Evolutionary conservation across 805 yeast species (phyloP), one percentile per base, ranked within the genome.

Genomic region (Candida maltosa): DNA sequence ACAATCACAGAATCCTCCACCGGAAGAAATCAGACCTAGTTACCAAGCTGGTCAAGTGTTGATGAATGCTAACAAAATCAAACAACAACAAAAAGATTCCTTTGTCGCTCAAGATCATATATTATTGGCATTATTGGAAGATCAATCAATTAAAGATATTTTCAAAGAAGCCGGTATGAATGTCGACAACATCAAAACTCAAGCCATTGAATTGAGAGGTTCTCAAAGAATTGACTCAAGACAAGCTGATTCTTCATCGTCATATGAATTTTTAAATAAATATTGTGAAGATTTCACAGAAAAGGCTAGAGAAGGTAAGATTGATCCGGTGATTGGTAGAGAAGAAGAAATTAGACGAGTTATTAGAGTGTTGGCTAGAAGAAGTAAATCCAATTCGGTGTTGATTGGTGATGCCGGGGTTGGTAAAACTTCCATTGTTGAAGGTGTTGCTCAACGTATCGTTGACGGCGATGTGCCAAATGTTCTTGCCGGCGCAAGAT

Each of bases 341-440:
- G 98, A 93, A 60, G 98, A 93, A 62, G 98, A 93, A 66, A 93
- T 93, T 47, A 78, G 97, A 65, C 76, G 97, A 47, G 87, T 96
- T 21, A 91, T 93, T 40, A 77, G 97, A 42, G 96, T 93, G 3
- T 72, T 93, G 41, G 89, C 98, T n/a, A 83, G 98, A 68, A 80
- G 98, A 66, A 86, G 95, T 27, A 93, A 93, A 65, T 89, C 97
- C 5, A 93, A 93, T 57, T 96, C 97, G 11, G 93, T 95, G 51
- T 67, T 93, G 41, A 88, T 93, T 52, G 98, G 98, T 73, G 98
- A 93, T 54, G 96, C 98, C 27, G 98, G 98, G 78, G 97, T 93
- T 35, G 98, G 98, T 73, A 93, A 93, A 68, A 93, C 98, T 25
- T 86, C 95, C 20, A 91, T 93, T 50, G 96, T 93, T 34, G 98